Percentiles rank a stretch among this genome's conserved stretches.
Evolutionary conservation across 2,329 filamentous ascomycete species (phyloP).

Genomic region (Volutella citrinella): DNA sequence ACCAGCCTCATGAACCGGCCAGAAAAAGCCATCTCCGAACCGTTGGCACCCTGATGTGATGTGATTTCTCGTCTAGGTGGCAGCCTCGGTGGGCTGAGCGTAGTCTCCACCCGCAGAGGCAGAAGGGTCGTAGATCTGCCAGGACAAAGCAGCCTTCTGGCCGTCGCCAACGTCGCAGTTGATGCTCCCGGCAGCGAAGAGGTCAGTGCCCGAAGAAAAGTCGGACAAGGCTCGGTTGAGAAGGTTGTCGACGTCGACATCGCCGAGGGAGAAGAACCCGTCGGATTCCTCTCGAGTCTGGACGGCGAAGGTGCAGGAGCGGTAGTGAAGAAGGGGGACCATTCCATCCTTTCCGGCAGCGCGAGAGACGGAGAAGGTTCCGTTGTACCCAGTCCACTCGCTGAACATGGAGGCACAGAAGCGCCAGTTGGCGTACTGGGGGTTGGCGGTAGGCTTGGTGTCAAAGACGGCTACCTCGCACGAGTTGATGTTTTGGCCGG

Average conservation of each 20-base stretch:
- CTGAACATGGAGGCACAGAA: conserved; percentile 31
- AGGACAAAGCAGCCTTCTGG: conserved; percentile 14
- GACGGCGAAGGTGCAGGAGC: conserved; percentile 25
- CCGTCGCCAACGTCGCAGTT: conserved; percentile 10
- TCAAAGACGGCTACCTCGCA: conserved; percentile 26
- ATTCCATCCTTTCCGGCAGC: conserved; percentile 10
- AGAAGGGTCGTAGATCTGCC: conserved; percentile 17
- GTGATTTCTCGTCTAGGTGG: too few relatives aligned
- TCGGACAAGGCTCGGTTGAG: conserved; percentile 13
- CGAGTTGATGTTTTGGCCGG: conserved; percentile 17
- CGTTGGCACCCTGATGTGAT: too few relatives aligned
- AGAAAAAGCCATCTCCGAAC: too few relatives aligned
- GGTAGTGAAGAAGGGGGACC: conserved; percentile 22
- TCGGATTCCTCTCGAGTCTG: conserved; percentile 14
- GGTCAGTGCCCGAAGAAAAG: conserved; percentile 14
- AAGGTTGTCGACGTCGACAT: conserved; percentile 15
- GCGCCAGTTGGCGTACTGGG: conserved; percentile 26
- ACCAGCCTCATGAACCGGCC: too few relatives aligned
- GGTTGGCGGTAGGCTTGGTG: conserved; percentile 12
- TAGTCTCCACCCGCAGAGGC: too few relatives aligned
- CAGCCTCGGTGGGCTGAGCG: too few relatives aligned
- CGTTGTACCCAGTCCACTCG: conserved; percentile 26
- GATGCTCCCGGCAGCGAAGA: conserved; percentile 15
- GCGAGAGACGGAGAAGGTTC: conserved; percentile 26
- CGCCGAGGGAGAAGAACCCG: conserved; percentile 8